Percentiles rank a stretch among this genome's conserved stretches.
Conservation (phyloP, 306 rosid species). For the Ammopiptanthus mongolicus region DNA sequence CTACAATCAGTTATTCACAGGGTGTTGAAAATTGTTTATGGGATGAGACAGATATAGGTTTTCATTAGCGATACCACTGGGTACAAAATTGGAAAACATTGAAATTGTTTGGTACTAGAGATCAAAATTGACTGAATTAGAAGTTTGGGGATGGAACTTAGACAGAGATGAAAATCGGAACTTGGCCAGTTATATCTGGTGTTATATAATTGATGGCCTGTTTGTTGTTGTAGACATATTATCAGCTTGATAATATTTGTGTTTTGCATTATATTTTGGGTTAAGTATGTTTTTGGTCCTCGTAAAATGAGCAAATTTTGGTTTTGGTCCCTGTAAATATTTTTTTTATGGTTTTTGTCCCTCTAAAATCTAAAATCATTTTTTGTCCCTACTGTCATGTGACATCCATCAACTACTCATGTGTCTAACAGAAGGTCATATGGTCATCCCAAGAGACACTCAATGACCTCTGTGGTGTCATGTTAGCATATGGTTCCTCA, state of each 20-base stretch:
- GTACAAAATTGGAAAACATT: not conserved
- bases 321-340: no score
- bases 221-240: not conserved
- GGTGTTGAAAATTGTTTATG: not conserved
- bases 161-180: not conserved
- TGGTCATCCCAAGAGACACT: no score
- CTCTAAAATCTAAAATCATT: no score
- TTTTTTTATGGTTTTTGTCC: no score
- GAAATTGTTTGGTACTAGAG: not conserved
- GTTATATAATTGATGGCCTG: not conserved
- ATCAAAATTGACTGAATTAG: not conserved
- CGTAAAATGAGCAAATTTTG: no score
- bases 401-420: no score
- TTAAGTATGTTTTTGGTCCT: no score
- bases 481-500: no score
- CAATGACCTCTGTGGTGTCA: no score
- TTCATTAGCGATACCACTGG: not conserved
- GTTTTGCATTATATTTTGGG: not conserved
- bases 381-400: no score
- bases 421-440: no score
- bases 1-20: not conserved
- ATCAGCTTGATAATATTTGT: not conserved
- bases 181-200: not conserved
- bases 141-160: not conserved
- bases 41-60: not conserved